phyloP scores from a whole-genome alignment of 1,284 basidiomycete species.

The Heterobasidion irregulare region DNA sequence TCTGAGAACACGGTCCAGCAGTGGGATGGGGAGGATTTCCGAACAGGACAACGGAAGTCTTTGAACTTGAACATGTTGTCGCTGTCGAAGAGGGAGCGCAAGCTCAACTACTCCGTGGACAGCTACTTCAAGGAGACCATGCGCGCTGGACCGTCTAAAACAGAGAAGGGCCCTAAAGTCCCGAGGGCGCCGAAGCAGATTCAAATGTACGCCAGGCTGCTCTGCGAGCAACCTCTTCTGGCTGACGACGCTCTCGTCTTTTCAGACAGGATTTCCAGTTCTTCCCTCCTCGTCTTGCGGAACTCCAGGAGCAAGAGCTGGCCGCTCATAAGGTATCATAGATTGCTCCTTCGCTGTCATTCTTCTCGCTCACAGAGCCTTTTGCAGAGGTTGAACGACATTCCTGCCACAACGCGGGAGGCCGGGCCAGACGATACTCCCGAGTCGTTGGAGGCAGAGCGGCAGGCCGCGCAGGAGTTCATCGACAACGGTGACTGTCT shows the following conservation, averaged over 20 bases:
- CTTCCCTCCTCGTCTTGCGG: conserved; percentile 78
- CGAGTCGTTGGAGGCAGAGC: conserved; percentile 82
- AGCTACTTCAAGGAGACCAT: conserved; percentile 92
- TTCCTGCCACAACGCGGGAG: conserved; percentile 68
- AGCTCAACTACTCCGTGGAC: conserved; percentile 93
- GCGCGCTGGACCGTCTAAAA: conserved; percentile 70
- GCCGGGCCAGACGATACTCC: conserved; percentile 69
- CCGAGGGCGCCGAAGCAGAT: conserved; percentile 90
- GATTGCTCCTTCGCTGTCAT: not conserved
- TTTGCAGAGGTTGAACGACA: conserved; percentile 59
- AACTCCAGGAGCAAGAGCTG: conserved; percentile 85
- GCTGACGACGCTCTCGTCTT: not conserved
- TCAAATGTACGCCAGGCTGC: conserved; percentile 45
- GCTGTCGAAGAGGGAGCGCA: conserved; percentile 92
- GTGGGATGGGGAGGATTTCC: conserved; percentile 97
- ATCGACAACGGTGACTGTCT: conserved; percentile 66
- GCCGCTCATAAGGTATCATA: conserved; percentile 66
- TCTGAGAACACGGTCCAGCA: conserved; percentile 84
- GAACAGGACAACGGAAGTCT: conserved; percentile 62
- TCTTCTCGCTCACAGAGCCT: conserved; percentile 2
- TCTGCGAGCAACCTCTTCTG: not conserved
- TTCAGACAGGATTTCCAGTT: conserved; percentile 95
- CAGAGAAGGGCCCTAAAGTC: conserved; percentile 78
- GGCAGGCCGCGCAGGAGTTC: conserved; percentile 73
- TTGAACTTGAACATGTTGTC: conserved; percentile 82